Evolutionary conservation across 1,284 basidiomycete genomes (phyloP).

Genomic region (Stereum hirsutum): DNA sequence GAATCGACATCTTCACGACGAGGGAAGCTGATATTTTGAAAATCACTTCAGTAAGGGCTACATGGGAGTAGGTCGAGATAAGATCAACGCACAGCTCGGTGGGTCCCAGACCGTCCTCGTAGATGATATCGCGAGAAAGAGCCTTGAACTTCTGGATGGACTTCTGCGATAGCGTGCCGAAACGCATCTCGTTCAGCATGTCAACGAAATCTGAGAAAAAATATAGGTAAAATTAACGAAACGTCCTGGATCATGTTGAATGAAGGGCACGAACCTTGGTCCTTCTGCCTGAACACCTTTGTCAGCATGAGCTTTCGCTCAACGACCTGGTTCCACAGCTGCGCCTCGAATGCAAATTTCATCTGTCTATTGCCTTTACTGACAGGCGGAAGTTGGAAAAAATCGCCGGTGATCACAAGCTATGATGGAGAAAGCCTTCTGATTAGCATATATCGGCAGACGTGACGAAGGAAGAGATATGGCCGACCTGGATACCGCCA

Average conservation of each 20-base stretch:
- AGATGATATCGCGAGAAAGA: conserved; percentile 49
- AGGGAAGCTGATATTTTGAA: conserved; percentile 50
- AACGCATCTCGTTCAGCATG: conserved; percentile 91
- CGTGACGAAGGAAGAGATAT: neutral
- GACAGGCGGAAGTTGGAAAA: conserved; percentile 92
- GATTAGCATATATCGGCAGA: neutral
- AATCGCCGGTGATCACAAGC: conserved; percentile 85
- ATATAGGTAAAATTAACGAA: neutral
- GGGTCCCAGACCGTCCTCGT: conserved; percentile 68
- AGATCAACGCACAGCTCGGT: conserved; percentile 60
- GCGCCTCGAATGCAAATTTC: conserved; percentile 80
- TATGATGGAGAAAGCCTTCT: conserved; percentile 17
- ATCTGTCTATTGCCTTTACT: conserved; percentile 32
- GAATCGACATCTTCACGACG: conserved; percentile 80
- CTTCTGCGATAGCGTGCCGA: conserved; percentile 51
- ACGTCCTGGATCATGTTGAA: neutral
- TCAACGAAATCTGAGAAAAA: conserved; percentile 62
- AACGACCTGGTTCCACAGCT: conserved; percentile 57
- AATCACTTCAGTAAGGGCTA: neutral
- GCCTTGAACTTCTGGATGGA: conserved; percentile 55
- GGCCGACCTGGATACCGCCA: conserved; percentile 79
- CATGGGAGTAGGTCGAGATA: neutral
- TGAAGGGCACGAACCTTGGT: conserved; percentile 35
- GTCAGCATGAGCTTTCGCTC: conserved; percentile 50
- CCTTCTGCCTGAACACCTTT: conserved; percentile 59